These are phyloP conservation scores for Dactylonectria macrodidyma DNA, from an alignment of 2,329 filamentous ascomycete species.

Conservation along the genomic window DNA sequence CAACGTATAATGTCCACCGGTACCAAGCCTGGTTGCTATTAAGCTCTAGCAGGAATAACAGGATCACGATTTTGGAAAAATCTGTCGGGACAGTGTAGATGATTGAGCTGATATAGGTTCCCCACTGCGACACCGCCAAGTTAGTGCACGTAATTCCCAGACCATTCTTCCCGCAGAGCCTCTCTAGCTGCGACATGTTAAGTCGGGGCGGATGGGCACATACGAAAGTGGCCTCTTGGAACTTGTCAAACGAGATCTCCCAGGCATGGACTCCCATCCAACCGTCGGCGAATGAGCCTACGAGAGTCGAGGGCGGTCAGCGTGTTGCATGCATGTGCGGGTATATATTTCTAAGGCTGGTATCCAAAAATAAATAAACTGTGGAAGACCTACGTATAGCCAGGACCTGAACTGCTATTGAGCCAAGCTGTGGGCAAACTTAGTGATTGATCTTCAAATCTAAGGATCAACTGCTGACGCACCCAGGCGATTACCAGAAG, in stretches of 20 bases:
- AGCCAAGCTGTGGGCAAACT: not conserved
- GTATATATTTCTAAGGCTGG: too few species aligned
- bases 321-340: too few species aligned
- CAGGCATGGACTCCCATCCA: slow-evolving; percentile 1
- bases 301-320: not conserved
- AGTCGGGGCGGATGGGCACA: not conserved
- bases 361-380: not conserved
- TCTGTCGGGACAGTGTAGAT: slow-evolving; percentile 34
- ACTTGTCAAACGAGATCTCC: slow-evolving; percentile 34
- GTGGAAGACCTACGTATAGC: not conserved
- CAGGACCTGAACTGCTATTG: not conserved
- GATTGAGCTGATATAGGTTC: slow-evolving; percentile 49
- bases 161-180: too few species aligned
- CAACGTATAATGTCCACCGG: slow-evolving; percentile 37
- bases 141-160: slow-evolving; percentile 8
- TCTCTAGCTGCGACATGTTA: not conserved
- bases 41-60: not conserved
- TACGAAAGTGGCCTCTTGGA: slow-evolving; percentile 4
- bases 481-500: slow-evolving; percentile 47
- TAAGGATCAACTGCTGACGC: not conserved
- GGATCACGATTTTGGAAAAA: slow-evolving; percentile 36
- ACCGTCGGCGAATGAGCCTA: slow-evolving; percentile 33
- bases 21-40: slow-evolving; percentile 18
- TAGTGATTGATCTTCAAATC: not conserved
- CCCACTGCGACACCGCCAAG: slow-evolving; percentile 26